These are phyloP conservation scores for Dryadomyces sulphureus DNA, from an alignment of 2,329 filamentous ascomycete species.

Conservation along the genomic window DNA sequence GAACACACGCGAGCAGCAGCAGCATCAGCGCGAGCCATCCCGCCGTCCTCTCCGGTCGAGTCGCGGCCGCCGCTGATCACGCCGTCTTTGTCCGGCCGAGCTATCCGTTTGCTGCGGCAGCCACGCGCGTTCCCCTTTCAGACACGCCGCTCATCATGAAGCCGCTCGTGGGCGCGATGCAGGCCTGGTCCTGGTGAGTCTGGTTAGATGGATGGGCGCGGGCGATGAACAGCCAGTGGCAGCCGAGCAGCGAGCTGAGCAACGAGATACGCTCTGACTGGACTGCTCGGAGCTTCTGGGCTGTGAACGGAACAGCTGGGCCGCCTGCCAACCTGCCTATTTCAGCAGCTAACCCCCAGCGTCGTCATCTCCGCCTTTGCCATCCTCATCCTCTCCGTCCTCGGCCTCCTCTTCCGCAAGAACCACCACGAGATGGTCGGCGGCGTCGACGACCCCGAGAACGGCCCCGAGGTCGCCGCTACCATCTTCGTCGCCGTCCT, in stretches of 20 bases:
- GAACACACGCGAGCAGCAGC: constrained; percentile 11
- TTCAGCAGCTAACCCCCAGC: constrained; percentile 30
- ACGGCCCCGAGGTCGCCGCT: constrained; percentile 64
- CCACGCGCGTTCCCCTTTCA: background rate
- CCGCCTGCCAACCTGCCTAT: too few relatives aligned
- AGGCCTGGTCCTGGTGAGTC: constrained; percentile 90
- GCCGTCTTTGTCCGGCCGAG: background rate
- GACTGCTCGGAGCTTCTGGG: too few relatives aligned
- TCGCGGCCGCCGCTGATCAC: background rate
- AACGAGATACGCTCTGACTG: too few relatives aligned
- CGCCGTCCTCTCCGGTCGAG: background rate
- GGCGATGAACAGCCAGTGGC: too few relatives aligned
- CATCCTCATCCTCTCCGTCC: constrained; percentile 47
- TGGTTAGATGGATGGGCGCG: too few relatives aligned
- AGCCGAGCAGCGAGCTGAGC: too few relatives aligned
- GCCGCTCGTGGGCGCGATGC: constrained; percentile 79
- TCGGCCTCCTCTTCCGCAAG: constrained; percentile 59
- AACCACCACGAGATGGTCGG: constrained; percentile 79
- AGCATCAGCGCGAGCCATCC: too few relatives aligned
- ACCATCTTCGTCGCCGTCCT: constrained; percentile 81
- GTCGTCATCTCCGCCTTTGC: constrained; percentile 54
- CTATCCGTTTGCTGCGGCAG: background rate
- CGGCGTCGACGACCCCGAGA: constrained; percentile 51
- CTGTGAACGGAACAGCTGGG: too few relatives aligned
- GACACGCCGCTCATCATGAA: constrained; percentile 52